Conservation (phyloP, 805 yeast species). For the Candida schatavii region DNA sequence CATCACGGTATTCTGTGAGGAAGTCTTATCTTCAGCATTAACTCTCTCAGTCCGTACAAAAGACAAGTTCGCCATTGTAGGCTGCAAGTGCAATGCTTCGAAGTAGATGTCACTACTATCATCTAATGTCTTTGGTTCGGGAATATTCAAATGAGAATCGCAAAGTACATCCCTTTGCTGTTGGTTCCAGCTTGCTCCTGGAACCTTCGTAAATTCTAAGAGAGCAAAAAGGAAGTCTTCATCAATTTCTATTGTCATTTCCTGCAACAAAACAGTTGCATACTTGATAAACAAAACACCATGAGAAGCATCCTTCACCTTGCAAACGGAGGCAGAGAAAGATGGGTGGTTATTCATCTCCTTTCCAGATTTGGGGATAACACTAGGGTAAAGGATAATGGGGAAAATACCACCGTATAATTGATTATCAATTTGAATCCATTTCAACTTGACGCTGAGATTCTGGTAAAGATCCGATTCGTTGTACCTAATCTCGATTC, state of each 20-base stretch:
- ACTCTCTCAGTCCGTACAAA: constrained; percentile 86
- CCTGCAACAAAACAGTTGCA: constrained; percentile 86
- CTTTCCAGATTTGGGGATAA: constrained; percentile 75
- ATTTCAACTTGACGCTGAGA: constrained; percentile 74
- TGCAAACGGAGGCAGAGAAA: constrained; percentile 78
- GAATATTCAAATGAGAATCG: constrained; percentile 62
- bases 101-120: constrained; percentile 78
- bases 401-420: constrained; percentile 86
- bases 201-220: constrained; percentile 74
- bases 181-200: constrained; percentile 76
- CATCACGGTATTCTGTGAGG: constrained; percentile 64
- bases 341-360: constrained; percentile 91
- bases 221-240: constrained; percentile 87
- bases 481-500: constrained; percentile 75
- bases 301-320: constrained; percentile 83
- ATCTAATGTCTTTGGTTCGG: constrained; percentile 59
- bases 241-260: constrained; percentile 87
- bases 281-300: constrained; percentile 89
- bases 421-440: constrained; percentile 95
- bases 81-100: constrained; percentile 90
- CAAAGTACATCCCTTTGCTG: constrained; percentile 49
- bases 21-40: constrained; percentile 58
- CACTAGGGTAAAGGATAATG: constrained; percentile 84
- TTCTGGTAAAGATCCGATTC: constrained; percentile 85
- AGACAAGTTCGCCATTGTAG: constrained; percentile 81